Evolutionary conservation across 1,284 basidiomycete genomes (phyloP).

Genomic region (Boletus semigastroideus): DNA sequence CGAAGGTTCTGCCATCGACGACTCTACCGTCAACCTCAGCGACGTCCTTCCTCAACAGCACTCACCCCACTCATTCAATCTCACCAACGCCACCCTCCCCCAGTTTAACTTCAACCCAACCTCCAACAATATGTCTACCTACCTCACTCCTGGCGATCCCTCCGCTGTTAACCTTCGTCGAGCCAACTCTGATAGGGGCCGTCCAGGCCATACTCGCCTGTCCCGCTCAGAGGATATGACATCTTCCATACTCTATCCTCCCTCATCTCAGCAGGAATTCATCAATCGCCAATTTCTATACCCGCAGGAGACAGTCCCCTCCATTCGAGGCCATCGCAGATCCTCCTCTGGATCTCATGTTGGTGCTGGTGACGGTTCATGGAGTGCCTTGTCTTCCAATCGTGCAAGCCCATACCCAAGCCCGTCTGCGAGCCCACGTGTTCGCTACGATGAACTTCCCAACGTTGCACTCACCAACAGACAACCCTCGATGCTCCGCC

Average conservation of each 20-base stretch:
- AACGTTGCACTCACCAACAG: conserved; percentile 30
- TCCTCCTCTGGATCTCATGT: conserved; percentile 57
- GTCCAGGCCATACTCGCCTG: conserved; percentile 43
- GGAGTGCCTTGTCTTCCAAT: conserved; percentile 34
- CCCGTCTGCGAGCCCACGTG: conserved; percentile 34
- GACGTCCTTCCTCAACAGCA: conserved; percentile 43
- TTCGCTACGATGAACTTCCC: conserved; percentile 34
- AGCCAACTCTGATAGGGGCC: conserved; percentile 51
- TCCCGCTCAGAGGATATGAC: conserved; percentile 54
- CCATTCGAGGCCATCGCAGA: conserved; percentile 53
- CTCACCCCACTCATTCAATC: conserved; percentile 28
- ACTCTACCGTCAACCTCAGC: conserved; percentile 47
- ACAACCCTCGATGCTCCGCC: conserved; percentile 28
- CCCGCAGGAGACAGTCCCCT: conserved; percentile 40
- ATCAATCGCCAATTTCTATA: conserved; percentile 46
- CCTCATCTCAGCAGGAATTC: conserved; percentile 45
- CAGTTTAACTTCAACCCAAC: conserved; percentile 31
- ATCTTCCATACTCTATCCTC: conserved; percentile 38
- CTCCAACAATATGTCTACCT: conserved; percentile 33
- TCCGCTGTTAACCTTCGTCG: conserved; percentile 40
- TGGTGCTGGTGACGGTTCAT: conserved; percentile 30
- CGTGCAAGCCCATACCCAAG: conserved; percentile 36
- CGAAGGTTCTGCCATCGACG: conserved; percentile 33
- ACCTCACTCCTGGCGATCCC: conserved; percentile 45
- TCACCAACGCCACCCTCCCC: conserved; percentile 23